Conservation (phyloP, 257 asterid species). For the Petunia secreta region DNA sequence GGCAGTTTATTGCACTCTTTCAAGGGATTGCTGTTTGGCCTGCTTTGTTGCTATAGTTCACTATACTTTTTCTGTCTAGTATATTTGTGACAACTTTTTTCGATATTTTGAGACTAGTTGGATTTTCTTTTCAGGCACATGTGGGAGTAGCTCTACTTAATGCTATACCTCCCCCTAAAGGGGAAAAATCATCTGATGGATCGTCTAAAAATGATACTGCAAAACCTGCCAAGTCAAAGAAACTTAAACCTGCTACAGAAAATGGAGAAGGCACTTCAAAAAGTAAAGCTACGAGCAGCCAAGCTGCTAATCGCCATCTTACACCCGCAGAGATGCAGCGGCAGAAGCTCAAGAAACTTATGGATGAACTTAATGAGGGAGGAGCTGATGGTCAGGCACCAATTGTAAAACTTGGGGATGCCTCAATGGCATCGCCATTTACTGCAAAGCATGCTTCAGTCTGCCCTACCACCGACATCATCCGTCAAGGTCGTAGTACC, state of each 20-base stretch:
- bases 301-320: slow-evolving; percentile 66
- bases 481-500: slow-evolving; percentile 98
- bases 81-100: background rate
- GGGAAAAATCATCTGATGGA: slow-evolving; percentile 58
- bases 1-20: slow-evolving; percentile 7
- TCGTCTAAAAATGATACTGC: slow-evolving; percentile 59
- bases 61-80: background rate
- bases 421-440: slow-evolving; percentile 98
- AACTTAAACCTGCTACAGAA: slow-evolving; percentile 50
- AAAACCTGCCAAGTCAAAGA: slow-evolving; percentile 64
- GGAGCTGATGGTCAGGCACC: slow-evolving; percentile 91
- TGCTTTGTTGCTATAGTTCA: background rate
- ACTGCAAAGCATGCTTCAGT: slow-evolving; percentile 98
- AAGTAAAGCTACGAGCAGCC: slow-evolving; percentile 51
- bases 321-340: slow-evolving; percentile 87
- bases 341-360: slow-evolving; percentile 80
- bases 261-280: slow-evolving; percentile 56
- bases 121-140: slow-evolving; percentile 64
- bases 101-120: background rate
- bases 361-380: slow-evolving; percentile 95
- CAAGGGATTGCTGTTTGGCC: slow-evolving; percentile 10
- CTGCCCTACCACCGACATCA: slow-evolving; percentile 84
- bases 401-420: slow-evolving; percentile 92
- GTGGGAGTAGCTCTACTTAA: slow-evolving; percentile 95
- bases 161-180: slow-evolving; percentile 71